Percentiles rank a stretch among this genome's conserved stretches.
phyloP scores from a whole-genome alignment of 2,329 filamentous ascomycete species.

The Claviceps pusilla region DNA sequence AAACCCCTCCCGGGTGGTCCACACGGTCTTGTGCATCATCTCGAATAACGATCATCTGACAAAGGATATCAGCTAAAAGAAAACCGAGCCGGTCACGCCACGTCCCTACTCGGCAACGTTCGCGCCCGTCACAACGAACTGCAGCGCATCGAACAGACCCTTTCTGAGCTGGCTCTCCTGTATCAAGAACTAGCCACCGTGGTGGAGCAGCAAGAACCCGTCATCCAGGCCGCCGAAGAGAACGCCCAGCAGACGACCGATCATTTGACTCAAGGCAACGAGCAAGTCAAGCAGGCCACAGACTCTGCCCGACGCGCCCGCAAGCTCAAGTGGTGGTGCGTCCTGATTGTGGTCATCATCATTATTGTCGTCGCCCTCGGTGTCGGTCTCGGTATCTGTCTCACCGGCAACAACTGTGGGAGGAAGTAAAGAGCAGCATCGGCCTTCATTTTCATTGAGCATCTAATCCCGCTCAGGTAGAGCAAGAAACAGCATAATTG shows the following conservation, averaged over 20 bases:
- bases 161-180: conserved; percentile 53
- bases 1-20: neutral
- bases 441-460: neutral
- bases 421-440: neutral
- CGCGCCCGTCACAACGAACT: conserved; percentile 74
- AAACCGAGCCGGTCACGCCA: conserved; percentile 60
- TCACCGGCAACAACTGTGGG: conserved; percentile 15
- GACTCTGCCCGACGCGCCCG: conserved; percentile 49
- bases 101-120: conserved; percentile 60
- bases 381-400: conserved; percentile 36
- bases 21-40: neutral
- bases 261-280: conserved; percentile 54
- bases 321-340: conserved; percentile 72
- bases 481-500: neutral
- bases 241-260: conserved; percentile 51
- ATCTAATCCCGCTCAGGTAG: neutral
- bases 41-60: neutral
- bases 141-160: conserved; percentile 61
- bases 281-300: conserved; percentile 53
- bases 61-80: conserved; percentile 43
- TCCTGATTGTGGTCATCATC: conserved; percentile 45
- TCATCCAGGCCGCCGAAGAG: conserved; percentile 46
- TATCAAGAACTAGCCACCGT: conserved; percentile 63
- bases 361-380: conserved; percentile 38
- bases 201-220: conserved; percentile 55